Evolutionary conservation across 306 rosid genomes (phyloP), one percentile per base, ranked within the genome.

Genomic region (Cicer cuneatum): DNA sequence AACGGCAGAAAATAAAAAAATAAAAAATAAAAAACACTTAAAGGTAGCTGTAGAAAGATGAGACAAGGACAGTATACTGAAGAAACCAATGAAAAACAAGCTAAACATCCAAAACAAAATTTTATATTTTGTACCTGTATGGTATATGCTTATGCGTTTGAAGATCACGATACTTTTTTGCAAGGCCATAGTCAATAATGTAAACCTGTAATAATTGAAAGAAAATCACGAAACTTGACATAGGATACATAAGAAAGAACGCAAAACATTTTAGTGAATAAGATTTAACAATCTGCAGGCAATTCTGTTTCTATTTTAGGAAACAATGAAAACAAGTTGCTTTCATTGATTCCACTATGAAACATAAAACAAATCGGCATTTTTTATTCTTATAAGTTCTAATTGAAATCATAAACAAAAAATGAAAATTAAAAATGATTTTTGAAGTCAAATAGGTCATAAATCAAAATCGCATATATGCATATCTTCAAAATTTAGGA

Each of bases 141-240:
- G 97, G 99, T 82, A 94, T 94, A 86, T 94, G 99, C 93, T 84
- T 94, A 78, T 91, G 97, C 15, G 99, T 94, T 78, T 94, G 99
- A 80, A 94, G 96, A 87, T 94, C 99, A 67, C 96, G 87, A 70
- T 80, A 94, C 89, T 90, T 94, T 78, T 94, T 94, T 18, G 93
- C 97, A 43, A 94, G 99, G 79, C 99, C 99, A 78, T 94, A 94
- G 86, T 94, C 99, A 67, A 94, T 94, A 74, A 94, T 67, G 82
- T 94, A 94, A 29, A 94, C 99, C 99, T 95, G 86, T 10, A 51
- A 41, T 8, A 51, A 41, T 83, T 74, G 39, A 54, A 72, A 83
- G 42, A 74, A 37, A 87, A 48, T 29, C 63, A 77, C 76, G 74
- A 7, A 60, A 65, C 1, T 21, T 12, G 33, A 54, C 42, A 65